phyloP scores from a whole-genome alignment of 169 alveolate species.

The Plasmodium gallinaceum region DNA sequence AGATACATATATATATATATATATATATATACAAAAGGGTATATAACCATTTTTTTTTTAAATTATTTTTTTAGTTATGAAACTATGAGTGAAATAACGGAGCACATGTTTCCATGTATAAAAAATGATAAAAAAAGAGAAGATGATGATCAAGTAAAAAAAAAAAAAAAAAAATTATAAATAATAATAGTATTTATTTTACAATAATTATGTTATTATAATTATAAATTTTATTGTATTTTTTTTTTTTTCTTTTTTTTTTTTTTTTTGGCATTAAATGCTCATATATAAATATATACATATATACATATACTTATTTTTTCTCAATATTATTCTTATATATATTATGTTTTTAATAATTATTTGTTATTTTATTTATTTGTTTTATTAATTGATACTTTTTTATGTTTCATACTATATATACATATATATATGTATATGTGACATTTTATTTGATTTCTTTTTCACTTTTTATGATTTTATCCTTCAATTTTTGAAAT shows the following conservation, averaged over 20 bases:
- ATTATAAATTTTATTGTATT: too few relatives aligned
- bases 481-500: not conserved
- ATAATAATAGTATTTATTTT: conserved; percentile 4
- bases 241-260: too few relatives aligned
- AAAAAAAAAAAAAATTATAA: conserved; percentile 7
- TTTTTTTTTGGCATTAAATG: not conserved
- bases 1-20: not conserved
- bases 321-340: too few relatives aligned
- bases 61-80: conserved; percentile 78
- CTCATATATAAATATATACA: not conserved
- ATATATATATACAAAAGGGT: not conserved
- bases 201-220: not conserved
- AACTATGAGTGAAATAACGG: conserved; percentile 83
- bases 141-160: conserved; percentile 77
- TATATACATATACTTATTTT: not conserved
- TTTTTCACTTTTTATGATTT: not conserved
- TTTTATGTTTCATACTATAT: too few relatives aligned
- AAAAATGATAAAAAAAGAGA: conserved; percentile 65
- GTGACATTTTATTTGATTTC: not conserved
- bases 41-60: not conserved
- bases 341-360: not conserved
- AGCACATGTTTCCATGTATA: conserved; percentile 82
- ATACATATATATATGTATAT: not conserved
- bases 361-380: not conserved
- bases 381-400: too few relatives aligned